Evolutionary conservation across 371 early-diverging fungal species (phyloP).

Genomic region (Mucor indicus): DNA sequence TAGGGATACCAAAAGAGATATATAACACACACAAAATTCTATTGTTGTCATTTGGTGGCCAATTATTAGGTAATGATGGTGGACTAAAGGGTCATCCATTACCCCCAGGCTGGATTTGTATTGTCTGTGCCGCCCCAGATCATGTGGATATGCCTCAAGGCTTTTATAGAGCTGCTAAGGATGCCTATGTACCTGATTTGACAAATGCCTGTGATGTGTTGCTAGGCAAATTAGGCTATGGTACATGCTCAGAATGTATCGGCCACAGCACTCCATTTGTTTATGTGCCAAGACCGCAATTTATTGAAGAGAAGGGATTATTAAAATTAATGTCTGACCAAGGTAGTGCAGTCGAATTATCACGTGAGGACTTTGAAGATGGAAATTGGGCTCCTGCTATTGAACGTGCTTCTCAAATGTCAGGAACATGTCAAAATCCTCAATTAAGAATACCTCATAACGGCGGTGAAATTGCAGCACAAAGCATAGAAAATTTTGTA

Average conservation of each 20-base stretch:
- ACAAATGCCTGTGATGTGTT: conserved; percentile 74
- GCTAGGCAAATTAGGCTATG: conserved; percentile 79
- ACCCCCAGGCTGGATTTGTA: conserved; percentile 75
- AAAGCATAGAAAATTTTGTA: conserved; percentile 46
- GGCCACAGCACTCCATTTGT: conserved; percentile 72
- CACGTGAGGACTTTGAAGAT: conserved; percentile 57
- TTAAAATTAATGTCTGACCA: conserved; percentile 63
- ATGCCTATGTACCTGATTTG: conserved; percentile 75
- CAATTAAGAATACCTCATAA: conserved; percentile 47
- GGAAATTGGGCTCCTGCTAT: conserved; percentile 59
- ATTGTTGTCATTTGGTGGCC: conserved; percentile 78
- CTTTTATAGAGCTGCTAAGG: conserved; percentile 60
- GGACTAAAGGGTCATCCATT: conserved; percentile 53
- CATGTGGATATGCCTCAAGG: conserved; percentile 48
- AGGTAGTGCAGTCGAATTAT: conserved; percentile 62
- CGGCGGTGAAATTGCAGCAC: conserved; percentile 56
- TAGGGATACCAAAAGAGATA: conserved; percentile 61
- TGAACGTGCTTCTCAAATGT: conserved; percentile 28
- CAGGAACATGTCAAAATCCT: conserved; percentile 36
- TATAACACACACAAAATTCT: conserved; percentile 58
- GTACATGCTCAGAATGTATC: conserved; percentile 80
- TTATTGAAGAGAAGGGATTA: conserved; percentile 76
- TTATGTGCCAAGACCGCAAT: conserved; percentile 76
- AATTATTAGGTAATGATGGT: conserved; percentile 45
- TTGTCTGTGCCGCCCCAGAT: conserved; percentile 65